These are phyloP conservation scores for Penicillium argentinense DNA, from an alignment of 495 filamentous ascomycete genomes.

Conservation along the genomic window DNA sequence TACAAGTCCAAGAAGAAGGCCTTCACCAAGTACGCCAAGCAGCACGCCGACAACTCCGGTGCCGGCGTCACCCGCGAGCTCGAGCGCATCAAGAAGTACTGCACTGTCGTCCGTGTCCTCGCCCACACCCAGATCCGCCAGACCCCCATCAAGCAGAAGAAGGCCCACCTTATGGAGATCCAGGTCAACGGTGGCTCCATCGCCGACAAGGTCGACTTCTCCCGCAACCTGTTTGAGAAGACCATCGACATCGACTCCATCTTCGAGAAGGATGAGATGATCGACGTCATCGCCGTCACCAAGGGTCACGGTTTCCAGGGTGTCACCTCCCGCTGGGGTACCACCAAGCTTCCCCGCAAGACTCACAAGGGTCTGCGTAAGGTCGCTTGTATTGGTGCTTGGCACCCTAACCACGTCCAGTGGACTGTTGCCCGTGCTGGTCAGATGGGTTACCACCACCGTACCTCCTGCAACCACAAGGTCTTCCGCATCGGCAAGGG, in stretches of 20 bases:
- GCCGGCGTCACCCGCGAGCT: slow-evolving; percentile 91
- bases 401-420: slow-evolving; percentile 99
- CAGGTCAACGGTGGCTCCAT: slow-evolving; percentile 98
- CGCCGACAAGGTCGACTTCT: slow-evolving; percentile 94
- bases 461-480: slow-evolving; percentile 99
- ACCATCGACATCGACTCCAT: slow-evolving; percentile 86
- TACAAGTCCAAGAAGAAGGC: slow-evolving; percentile 99
- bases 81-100: slow-evolving; percentile 99
- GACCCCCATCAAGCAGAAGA: slow-evolving; percentile 99
- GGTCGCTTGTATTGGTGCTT: slow-evolving; percentile 99
- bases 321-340: slow-evolving; percentile 98
- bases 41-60: slow-evolving; percentile 90
- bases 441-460: slow-evolving; percentile 99
- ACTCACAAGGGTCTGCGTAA: slow-evolving; percentile 99
- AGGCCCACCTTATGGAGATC: slow-evolving; percentile 99
- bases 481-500: slow-evolving; percentile 97
- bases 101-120: slow-evolving; percentile 98
- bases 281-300: slow-evolving; percentile 99
- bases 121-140: slow-evolving; percentile 99
- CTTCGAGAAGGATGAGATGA: slow-evolving; percentile 99
- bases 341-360: slow-evolving; percentile 99
- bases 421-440: slow-evolving; percentile 99
- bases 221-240: slow-evolving; percentile 96
- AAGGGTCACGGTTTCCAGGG: slow-evolving; percentile 98
- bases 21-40: slow-evolving; percentile 99